Evolutionary conservation across 2,329 filamentous ascomycete genomes (phyloP).

Genomic region (Beauveria asiatica): DNA sequence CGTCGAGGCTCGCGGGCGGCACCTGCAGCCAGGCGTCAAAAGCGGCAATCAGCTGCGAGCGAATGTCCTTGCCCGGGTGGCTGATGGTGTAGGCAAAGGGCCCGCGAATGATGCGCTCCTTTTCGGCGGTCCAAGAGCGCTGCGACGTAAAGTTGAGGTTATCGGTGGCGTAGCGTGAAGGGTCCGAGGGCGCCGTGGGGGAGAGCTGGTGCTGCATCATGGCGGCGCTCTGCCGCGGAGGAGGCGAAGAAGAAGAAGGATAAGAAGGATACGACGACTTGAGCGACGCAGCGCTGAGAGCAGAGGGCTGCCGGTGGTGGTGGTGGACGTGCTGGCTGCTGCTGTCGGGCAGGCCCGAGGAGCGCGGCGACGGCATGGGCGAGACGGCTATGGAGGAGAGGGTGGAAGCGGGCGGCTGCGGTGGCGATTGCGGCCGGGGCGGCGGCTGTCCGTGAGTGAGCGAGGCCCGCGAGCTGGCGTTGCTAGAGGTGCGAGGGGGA

Average conservation of each 20-base stretch:
- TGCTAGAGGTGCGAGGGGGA: constrained; percentile 63
- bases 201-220: constrained; percentile 26
- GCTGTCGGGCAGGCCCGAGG: not conserved
- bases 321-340: constrained; percentile 11
- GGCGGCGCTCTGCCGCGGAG: not conserved
- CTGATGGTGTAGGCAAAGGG: constrained; percentile 74
- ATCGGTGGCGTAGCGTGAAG: constrained; percentile 44
- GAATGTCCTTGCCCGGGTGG: constrained; percentile 78
- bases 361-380: constrained; percentile 12
- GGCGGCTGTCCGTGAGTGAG: not conserved
- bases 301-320: constrained; percentile 2
- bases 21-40: constrained; percentile 78
- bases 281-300: not conserved
- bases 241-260: not conserved
- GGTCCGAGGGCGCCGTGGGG: constrained; percentile 34
- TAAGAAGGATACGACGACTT: not conserved
- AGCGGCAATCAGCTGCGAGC: constrained; percentile 67
- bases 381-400: constrained; percentile 11
- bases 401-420: not conserved
- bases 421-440: not conserved
- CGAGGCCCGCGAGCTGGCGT: constrained; percentile 1
- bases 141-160: constrained; percentile 44
- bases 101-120: constrained; percentile 68
- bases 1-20: constrained; percentile 56
- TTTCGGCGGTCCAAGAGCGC: constrained; percentile 59